These are phyloP conservation scores for Paramecium sonneborni DNA, from an alignment of 73 alveolate genomes.

Conservation along the genomic window DNA sequence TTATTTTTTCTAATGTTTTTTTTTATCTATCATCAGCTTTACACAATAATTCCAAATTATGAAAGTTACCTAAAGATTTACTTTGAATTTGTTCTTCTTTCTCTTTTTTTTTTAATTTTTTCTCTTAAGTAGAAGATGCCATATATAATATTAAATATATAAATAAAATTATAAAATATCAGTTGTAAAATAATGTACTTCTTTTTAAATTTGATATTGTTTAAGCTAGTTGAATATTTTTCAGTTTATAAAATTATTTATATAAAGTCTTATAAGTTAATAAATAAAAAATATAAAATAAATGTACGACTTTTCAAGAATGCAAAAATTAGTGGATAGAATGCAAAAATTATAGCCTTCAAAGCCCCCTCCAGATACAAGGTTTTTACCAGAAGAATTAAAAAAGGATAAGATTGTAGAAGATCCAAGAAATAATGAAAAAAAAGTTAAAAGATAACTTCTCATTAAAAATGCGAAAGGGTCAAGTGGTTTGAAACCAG, in stretches of 20 bases:
- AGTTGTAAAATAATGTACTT: background rate
- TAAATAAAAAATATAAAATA: background rate
- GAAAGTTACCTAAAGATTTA: slow-evolving; percentile 19
- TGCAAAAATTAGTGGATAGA: slow-evolving; percentile 5
- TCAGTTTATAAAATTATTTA: background rate
- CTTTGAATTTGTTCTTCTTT: background rate
- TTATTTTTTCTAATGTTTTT: slow-evolving; percentile 23
- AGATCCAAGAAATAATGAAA: background rate
- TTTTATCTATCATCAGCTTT: slow-evolving; percentile 49
- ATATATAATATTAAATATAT: background rate
- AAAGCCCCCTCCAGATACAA: slow-evolving; percentile 26
- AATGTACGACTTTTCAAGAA: slow-evolving; percentile 20
- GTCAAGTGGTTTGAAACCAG: slow-evolving; percentile 23
- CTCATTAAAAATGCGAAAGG: background rate
- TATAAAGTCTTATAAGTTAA: background rate
- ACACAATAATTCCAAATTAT: slow-evolving; percentile 29
- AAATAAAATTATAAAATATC: background rate
- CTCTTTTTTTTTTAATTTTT: background rate
- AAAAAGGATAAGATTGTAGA: background rate
- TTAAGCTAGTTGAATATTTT: background rate
- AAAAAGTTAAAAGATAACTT: background rate
- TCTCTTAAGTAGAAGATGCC: background rate
- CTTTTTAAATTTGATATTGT: background rate
- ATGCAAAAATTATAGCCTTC: slow-evolving; percentile 13
- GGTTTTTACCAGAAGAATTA: background rate